phyloP scores from a whole-genome alignment of 202 grass and related monocot genomes.

The Alloteropsis angusta region DNA sequence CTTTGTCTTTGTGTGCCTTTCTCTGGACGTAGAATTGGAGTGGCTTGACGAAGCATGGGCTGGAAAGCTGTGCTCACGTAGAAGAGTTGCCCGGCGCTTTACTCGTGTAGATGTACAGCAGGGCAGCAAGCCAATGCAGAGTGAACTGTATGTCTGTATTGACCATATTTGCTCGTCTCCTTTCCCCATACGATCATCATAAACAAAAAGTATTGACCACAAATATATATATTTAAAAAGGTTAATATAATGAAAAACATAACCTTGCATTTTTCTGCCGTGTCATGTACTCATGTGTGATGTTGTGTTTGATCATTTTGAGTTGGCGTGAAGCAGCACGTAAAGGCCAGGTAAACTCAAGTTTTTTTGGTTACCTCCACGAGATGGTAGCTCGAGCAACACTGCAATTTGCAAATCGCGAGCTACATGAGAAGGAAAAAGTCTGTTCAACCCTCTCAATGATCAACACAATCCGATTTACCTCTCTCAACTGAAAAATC shows the following conservation, averaged over 20 bases:
- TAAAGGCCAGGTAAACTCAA: not conserved
- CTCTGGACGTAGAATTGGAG: not conserved
- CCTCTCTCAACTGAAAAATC: too few species aligned
- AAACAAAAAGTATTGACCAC: not conserved
- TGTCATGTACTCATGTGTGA: not conserved
- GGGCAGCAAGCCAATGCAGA: too few species aligned
- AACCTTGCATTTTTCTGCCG: not conserved
- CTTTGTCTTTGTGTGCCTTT: slow-evolving; percentile 21
- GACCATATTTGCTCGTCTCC: not conserved
- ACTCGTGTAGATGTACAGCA: not conserved
- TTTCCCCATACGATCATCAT: not conserved
- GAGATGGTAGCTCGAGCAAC: not conserved
- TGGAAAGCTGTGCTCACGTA: slow-evolving; percentile 25
- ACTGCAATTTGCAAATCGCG: not conserved
- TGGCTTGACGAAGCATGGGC: slow-evolving; percentile 39
- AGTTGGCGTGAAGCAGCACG: not conserved
- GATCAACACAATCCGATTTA: too few species aligned
- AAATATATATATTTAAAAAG: not conserved
- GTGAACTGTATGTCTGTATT: not conserved
- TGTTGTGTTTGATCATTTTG: not conserved
- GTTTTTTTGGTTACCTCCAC: not conserved
- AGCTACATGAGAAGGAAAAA: not conserved
- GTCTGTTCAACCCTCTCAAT: too few species aligned
- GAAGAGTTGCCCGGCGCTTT: not conserved
- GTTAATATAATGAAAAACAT: not conserved